Evolutionary conservation across 495 filamentous ascomycete species (phyloP).

Genomic region (Tuber microsphaerosporum): DNA sequence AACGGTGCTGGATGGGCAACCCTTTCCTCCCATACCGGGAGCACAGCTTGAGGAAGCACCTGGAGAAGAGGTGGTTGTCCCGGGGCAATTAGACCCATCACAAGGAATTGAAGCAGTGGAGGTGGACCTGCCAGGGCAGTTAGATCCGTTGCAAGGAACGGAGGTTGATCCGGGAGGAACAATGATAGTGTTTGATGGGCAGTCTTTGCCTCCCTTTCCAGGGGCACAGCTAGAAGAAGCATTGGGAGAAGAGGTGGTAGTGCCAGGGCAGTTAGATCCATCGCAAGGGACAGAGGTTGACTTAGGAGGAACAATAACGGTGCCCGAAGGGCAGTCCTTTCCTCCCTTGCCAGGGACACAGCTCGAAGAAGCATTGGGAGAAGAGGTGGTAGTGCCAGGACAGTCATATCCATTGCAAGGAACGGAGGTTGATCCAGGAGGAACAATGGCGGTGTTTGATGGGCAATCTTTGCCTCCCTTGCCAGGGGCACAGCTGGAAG

Average conservation of each 20-base stretch:
- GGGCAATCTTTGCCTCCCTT: not conserved
- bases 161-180: no score
- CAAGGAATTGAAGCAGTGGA: conserved; percentile 21
- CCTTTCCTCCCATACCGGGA: not conserved
- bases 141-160: no score
- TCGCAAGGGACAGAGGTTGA: no score
- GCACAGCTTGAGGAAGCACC: conserved; percentile 16
- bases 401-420: not conserved
- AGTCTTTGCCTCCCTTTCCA: no score
- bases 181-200: no score
- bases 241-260: conserved; percentile 4
- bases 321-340: not conserved
- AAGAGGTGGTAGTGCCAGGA: conserved; percentile 1
- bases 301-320: conserved; percentile 8
- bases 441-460: conserved; percentile 7
- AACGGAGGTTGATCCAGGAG: conserved; percentile 5
- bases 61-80: conserved; percentile 31
- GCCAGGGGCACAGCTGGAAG: not conserved
- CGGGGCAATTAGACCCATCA: conserved; percentile 6
- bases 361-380: conserved; percentile 7
- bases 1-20: not conserved
- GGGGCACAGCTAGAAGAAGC: conserved; percentile 10
- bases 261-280: no score
- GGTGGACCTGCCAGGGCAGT: no score
- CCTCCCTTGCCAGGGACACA: not conserved